Conservation (phyloP, 345 rosid species). For the Rhodamnia rubescens region DNA sequence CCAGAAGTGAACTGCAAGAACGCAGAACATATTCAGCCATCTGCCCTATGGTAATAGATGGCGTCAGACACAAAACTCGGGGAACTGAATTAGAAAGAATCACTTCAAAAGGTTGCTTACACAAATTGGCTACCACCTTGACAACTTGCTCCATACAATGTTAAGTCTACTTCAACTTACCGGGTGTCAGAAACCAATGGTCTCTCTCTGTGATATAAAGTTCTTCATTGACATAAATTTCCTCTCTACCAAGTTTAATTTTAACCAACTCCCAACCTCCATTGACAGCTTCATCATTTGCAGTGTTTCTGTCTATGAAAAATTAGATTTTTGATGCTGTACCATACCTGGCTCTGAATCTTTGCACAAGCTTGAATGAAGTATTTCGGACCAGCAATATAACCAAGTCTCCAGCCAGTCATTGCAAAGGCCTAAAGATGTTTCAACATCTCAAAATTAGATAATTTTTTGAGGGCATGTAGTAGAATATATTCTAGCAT, state of each 20-base stretch:
- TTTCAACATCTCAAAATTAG: not conserved
- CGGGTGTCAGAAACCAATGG: not conserved
- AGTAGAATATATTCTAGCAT: not conserved
- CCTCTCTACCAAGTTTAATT: not conserved
- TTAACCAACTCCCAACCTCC: not conserved
- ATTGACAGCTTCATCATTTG: not conserved
- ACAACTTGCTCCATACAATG: not conserved
- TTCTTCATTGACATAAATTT: not conserved
- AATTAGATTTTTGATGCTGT: not conserved
- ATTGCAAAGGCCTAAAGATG: constrained; percentile 88
- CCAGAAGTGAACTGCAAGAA: constrained; percentile 63
- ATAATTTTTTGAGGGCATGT: not conserved
- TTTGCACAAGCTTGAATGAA: constrained; percentile 92
- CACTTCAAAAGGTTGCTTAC: not conserved
- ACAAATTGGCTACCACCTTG: not conserved
- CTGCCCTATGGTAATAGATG: not conserved
- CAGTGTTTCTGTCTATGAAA: not conserved
- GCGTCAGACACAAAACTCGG: not conserved
- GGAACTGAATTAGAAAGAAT: not conserved
- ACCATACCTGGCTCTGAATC: constrained; percentile 93
- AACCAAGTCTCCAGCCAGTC: constrained; percentile 99
- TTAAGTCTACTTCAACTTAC: not conserved
- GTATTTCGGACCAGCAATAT: constrained; percentile 87
- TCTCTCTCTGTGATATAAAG: not conserved
- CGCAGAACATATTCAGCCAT: not conserved